These are phyloP conservation scores for Ogataea philodendri DNA, from an alignment of 805 yeast species.

Conservation along the genomic window DNA sequence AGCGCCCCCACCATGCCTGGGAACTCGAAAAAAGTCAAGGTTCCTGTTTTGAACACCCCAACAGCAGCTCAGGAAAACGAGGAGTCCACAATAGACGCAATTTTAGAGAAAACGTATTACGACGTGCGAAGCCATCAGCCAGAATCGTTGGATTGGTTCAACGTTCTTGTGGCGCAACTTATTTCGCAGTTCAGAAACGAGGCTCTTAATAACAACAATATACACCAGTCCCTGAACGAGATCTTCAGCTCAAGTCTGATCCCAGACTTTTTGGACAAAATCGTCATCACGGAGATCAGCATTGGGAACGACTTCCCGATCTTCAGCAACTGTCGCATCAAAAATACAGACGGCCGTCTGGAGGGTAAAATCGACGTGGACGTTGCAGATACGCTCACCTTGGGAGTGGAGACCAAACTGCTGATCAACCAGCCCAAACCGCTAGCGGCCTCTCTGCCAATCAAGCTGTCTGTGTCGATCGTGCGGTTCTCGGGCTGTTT, in stretches of 20 bases:
- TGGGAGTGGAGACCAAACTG: slow-evolving; percentile 80
- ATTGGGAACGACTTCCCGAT: slow-evolving; percentile 96
- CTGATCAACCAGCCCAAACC: slow-evolving; percentile 81
- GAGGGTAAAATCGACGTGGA: slow-evolving; percentile 93
- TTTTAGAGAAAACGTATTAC: slow-evolving; percentile 88
- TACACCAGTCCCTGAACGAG: slow-evolving; percentile 72
- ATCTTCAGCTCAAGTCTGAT: slow-evolving; percentile 59
- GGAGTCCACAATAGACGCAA: slow-evolving; percentile 34
- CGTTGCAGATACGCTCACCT: slow-evolving; percentile 77
- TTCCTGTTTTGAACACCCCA: slow-evolving; percentile 16
- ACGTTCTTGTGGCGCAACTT: slow-evolving; percentile 88
- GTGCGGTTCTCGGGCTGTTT: slow-evolving; percentile 89
- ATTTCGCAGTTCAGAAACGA: slow-evolving; percentile 86
- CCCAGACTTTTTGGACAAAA: slow-evolving; percentile 78
- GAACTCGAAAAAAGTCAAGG: slow-evolving; percentile 19
- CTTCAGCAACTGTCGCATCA: slow-evolving; percentile 86
- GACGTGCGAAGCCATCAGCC: slow-evolving; percentile 84
- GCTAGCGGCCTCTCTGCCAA: slow-evolving; percentile 82
- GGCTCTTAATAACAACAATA: slow-evolving; percentile 80
- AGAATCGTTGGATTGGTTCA: slow-evolving; percentile 96
- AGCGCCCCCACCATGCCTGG: slow-evolving; percentile 44
- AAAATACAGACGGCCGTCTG: slow-evolving; percentile 46
- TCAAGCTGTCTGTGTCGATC: slow-evolving; percentile 78
- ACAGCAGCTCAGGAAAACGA: slow-evolving; percentile 16
- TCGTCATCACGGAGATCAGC: slow-evolving; percentile 81